Evolutionary conservation across 768 basidiomycete genomes (phyloP), one percentile per base, ranked within the genome.

Genomic region (Phanerochaete carnosa): DNA sequence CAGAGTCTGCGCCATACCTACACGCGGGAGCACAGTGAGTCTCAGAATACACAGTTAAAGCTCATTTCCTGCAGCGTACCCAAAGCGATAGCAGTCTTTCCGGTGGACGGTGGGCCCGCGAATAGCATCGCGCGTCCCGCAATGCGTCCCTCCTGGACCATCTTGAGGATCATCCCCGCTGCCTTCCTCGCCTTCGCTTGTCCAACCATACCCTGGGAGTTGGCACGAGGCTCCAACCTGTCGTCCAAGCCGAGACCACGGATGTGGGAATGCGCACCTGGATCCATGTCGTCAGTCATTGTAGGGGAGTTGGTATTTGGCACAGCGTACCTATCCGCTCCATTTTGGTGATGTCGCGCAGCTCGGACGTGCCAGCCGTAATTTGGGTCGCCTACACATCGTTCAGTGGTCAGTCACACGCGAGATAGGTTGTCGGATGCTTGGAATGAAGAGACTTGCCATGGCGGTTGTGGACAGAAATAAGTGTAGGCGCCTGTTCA

Each of bases 31-130:
- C 25, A 26, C 54, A 13, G n/a, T 22, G 3, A 53, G 29, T 26
- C 13, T 32, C 33, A 13, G 25, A n/a, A 35, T 22, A 28, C 26
- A 59, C 25, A 59, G 16, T 26, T 15, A 23, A 47, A 51, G n/a
- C 46, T 3, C 13, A 29, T 4, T 9, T 1, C 7, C 16, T 2
- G 32, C 1, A 12, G 79, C 84, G 55, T 66, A 92, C 95, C 96
- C 75, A 98, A 83, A 5, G 96, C 97, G 69, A 99, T 97, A 32
- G 97, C 97, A 0, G 97, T 98, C 76, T 99, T 99, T 26, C 97
- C 97, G 0, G 95, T 94, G 32, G 93, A 94, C 6, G 97, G 95
- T 6, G 97, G 97, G 0, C 97, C 97, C 19, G 97, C 97, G 74
- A 99, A 97, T 57, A 99, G 79, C 76, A 99, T 95, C 6, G 95